Conservation (phyloP, 768 basidiomycete genomes). For the Chiua virens region DNA sequence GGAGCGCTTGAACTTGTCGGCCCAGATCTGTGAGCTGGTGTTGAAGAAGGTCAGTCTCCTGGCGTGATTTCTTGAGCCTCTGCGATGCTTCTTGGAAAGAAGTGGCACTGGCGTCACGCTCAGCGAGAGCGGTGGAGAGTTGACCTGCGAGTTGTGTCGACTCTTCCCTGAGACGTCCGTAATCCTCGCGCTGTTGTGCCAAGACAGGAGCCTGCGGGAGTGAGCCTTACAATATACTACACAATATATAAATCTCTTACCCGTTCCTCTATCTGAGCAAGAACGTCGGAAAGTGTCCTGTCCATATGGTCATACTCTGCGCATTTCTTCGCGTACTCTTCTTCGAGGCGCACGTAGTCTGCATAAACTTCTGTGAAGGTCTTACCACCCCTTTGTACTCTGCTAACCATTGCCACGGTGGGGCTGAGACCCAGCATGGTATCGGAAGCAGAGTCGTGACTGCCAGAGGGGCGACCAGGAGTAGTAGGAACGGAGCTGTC, state of each 20-base stretch:
- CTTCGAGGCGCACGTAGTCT: slow-evolving; percentile 84
- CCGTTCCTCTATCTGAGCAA: slow-evolving; percentile 89
- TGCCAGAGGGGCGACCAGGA: slow-evolving; percentile 45
- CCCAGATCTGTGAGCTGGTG: slow-evolving; percentile 82
- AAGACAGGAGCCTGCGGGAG: slow-evolving; percentile 77
- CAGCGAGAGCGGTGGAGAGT: slow-evolving; percentile 68
- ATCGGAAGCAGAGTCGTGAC: slow-evolving; percentile 44
- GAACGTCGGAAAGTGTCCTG: slow-evolving; percentile 71
- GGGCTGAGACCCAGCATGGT: slow-evolving; percentile 77
- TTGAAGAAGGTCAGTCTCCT: slow-evolving; percentile 67
- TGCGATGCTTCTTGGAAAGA: slow-evolving; percentile 60
- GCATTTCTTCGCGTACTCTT: slow-evolving; percentile 73
- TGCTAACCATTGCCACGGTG: slow-evolving; percentile 83
- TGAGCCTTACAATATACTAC: neutral
- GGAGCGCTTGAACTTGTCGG: slow-evolving; percentile 77
- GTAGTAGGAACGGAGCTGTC: slow-evolving; percentile 35
- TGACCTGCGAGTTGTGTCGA: slow-evolving; percentile 79
- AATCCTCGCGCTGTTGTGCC: slow-evolving; percentile 86
- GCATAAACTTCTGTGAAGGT: slow-evolving; percentile 94
- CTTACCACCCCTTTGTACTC: slow-evolving; percentile 78
- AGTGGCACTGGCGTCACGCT: slow-evolving; percentile 66
- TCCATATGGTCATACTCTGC: slow-evolving; percentile 87
- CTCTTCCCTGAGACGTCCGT: slow-evolving; percentile 80
- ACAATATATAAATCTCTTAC: slow-evolving; percentile 36
- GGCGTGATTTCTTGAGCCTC: slow-evolving; percentile 55